Evolutionary conservation across 2,329 filamentous ascomycete genomes (phyloP), one percentile per base, ranked within the genome.

Genomic region (Grosmannia clavigera): DNA sequence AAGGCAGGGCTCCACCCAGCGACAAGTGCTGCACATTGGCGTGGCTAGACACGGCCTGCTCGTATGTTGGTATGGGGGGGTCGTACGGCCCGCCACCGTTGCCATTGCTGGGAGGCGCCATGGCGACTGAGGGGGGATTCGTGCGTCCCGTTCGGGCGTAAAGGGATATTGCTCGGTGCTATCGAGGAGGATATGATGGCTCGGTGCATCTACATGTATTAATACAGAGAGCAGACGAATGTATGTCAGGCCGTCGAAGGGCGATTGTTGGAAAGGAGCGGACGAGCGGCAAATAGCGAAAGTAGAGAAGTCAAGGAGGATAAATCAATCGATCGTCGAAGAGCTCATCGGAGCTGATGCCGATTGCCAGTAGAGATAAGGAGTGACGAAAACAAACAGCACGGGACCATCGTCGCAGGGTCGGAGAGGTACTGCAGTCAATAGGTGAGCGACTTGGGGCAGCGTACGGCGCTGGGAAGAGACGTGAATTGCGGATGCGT

Each of bases 41-140:
- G 73, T 86, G 33, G 50, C 60, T n/a, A 22, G 83, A 83, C 62
- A 82, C 81, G 64, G 90, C 89, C 75, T 95, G 89, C 72, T 92
- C 89, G 73, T 94, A 94, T 53, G 85, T 84, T 35, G 89, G 90
- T 70, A 94, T 92, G 38, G 88, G 87, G 58, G 89, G 74, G 68
- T 82, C 80, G 71, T 85, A 84, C 16, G 38, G 38, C 38, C 38
- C 38, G 12, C 14, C 12, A 16, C 38, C 38, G 14, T 40, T 40
- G 38, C 38, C 16, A 9, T 40, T 40, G 38, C 12, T 40, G 38
- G 38, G 38, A 40, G 14, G 38, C 38, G 38, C 14, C 38, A 40
- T 40, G 38, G 38, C 14, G 38, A 16, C 38, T 40, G 38, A 16
- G 43, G 43, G 43, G 16, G 43, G 14, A 5, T 10, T 14, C 35